phyloP scores from a whole-genome alignment of 768 basidiomycete species.

The Trametes elegans region DNA sequence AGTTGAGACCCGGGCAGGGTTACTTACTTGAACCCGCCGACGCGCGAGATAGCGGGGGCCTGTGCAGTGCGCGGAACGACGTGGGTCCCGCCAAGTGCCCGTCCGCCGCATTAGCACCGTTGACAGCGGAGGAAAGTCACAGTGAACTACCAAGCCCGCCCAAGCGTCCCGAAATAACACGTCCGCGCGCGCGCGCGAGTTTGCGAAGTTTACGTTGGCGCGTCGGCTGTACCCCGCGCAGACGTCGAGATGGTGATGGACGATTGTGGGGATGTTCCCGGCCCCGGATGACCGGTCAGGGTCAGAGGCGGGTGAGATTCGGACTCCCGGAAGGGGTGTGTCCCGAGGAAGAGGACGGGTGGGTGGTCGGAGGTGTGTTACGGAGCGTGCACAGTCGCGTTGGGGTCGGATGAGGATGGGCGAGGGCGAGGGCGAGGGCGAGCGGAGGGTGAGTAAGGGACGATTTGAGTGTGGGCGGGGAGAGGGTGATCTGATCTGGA shows the following conservation, averaged over 20 bases:
- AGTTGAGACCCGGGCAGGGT: not conserved
- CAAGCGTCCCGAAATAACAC: not conserved
- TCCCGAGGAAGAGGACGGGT: not conserved
- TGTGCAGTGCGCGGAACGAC: no score
- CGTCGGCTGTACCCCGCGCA: not conserved
- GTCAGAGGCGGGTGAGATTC: not conserved
- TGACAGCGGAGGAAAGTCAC: no score
- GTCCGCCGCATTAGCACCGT: no score
- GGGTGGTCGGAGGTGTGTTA: not conserved
- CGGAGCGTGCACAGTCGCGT: not conserved
- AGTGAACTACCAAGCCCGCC: no score
- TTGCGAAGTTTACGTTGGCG: not conserved
- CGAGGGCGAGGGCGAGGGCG: not conserved
- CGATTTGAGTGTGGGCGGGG: not conserved
- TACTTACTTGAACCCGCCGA: not conserved
- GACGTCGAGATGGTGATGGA: conserved; percentile 12
- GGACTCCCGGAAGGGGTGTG: no score
- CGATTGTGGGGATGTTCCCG: not conserved
- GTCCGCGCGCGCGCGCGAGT: not conserved
- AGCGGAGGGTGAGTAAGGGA: not conserved
- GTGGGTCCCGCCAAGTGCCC: no score
- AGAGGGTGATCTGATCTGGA: conserved; percentile 13
- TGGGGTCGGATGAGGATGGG: not conserved
- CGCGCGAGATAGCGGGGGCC: not conserved
- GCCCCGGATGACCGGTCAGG: not conserved